phyloP scores from a whole-genome alignment of 1,284 basidiomycete species.

The Farysia itapuensis region DNA sequence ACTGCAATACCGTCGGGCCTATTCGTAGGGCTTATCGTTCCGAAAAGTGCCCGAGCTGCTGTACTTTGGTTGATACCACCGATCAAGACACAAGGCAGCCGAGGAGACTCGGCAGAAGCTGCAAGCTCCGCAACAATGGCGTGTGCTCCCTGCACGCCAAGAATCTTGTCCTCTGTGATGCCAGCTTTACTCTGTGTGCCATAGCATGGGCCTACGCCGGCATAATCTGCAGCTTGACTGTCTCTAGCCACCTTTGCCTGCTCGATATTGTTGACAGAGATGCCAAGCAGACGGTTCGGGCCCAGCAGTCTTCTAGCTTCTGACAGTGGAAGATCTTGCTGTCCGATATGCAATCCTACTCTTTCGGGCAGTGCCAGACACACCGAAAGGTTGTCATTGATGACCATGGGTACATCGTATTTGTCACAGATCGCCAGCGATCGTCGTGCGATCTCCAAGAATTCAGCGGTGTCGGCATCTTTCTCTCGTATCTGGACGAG shows the following conservation, averaged over 20 bases:
- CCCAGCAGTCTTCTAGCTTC: slow-evolving; percentile 70
- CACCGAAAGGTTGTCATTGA: slow-evolving; percentile 67
- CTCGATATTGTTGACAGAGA: slow-evolving; percentile 71
- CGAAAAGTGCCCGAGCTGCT: slow-evolving; percentile 44
- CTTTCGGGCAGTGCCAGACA: slow-evolving; percentile 61
- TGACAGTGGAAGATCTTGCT: slow-evolving; percentile 79
- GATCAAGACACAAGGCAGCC: slow-evolving; percentile 54
- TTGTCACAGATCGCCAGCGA: slow-evolving; percentile 76
- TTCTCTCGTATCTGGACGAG: slow-evolving; percentile 69
- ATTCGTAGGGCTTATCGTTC: slow-evolving; percentile 27
- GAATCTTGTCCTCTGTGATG: slow-evolving; percentile 49
- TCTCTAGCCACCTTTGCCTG: slow-evolving; percentile 31
- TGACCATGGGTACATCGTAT: slow-evolving; percentile 80
- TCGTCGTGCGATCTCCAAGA: slow-evolving; percentile 73
- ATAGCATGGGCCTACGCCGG: slow-evolving; percentile 72
- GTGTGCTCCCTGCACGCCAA: slow-evolving; percentile 38
- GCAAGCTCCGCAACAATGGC: slow-evolving; percentile 33
- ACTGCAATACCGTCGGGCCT: slow-evolving; percentile 73
- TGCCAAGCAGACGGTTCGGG: slow-evolving; percentile 73
- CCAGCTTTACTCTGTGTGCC: slow-evolving; percentile 59
- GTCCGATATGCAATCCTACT: slow-evolving; percentile 85
- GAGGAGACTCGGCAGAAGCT: neutral
- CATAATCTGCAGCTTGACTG: slow-evolving; percentile 71
- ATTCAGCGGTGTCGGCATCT: slow-evolving; percentile 62
- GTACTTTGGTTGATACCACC: slow-evolving; percentile 54